Evolutionary conservation across 495 filamentous ascomycete species (phyloP), one percentile per base, ranked within the genome.

Genomic region (Pseudevernia furfuracea): DNA sequence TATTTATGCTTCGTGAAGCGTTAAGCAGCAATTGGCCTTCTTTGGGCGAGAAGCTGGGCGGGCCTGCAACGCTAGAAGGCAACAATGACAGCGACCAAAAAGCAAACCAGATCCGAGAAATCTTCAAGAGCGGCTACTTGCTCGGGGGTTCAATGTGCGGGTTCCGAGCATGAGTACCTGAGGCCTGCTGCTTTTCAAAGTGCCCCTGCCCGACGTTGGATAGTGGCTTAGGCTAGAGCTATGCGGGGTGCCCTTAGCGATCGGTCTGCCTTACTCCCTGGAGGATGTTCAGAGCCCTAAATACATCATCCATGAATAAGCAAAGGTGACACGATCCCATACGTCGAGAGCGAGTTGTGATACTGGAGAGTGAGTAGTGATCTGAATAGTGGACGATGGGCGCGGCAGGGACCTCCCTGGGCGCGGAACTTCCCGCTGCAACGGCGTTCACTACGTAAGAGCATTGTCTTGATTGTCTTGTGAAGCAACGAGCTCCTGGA

Each of bases 141-240:
- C 57, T 59, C 55, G 30, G 43, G 34, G 21, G 59, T 23, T 25
- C 44, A 28, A 37, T 32, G 41, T 64, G 52, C 17, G 56, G 48
- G 43, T 43, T 53, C 15, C 12, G 60, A 59, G 43, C 62, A 60
- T 64, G 55, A 48, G 57, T 43, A 57, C 62, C 62, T 64, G 55
- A 62, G 48, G 48, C 30, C 43, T 49, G 36, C 30, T 59, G 57
- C 52, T 55, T 56, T 49, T 34, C 44, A 57, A 64, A 55, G 62
- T 64, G 39, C 55, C 23, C 55, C 62, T 64, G 56, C 62, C 62
- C 62, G 41, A 64, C 44, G 41, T 17, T 59, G 46, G 58, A 60
- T 59, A 41, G 56, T 60, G 41, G 55, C 43, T 64, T 59, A 32
- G 55, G 62, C 62, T 64, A 64, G 56, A 36, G 37, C 39, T 55